Evolutionary conservation across 1,139 yeast species (phyloP).

Genomic region (Candida tetrigidarum): DNA sequence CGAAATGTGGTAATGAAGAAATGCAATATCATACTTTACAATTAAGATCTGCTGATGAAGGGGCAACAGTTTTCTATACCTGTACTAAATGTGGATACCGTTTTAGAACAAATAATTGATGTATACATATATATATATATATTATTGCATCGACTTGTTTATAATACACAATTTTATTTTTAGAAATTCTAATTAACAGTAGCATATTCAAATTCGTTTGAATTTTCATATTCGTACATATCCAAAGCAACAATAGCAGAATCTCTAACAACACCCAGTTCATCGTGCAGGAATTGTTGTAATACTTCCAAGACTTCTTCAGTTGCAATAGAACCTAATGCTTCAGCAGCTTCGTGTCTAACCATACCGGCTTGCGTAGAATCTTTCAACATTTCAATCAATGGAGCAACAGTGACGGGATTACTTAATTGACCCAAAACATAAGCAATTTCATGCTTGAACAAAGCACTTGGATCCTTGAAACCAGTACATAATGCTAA

Average conservation of each 20-base stretch:
- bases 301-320: conserved; percentile 92
- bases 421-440: conserved; percentile 97
- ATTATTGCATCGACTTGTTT: background rate
- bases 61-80: conserved; percentile 94
- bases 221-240: conserved; percentile 96
- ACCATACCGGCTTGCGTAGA: conserved; percentile 95
- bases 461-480: conserved; percentile 86
- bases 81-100: conserved; percentile 93
- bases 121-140: background rate
- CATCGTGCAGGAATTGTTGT: conserved; percentile 75
- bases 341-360: conserved; percentile 99
- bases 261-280: conserved; percentile 78
- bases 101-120: conserved; percentile 85
- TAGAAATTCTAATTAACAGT: conserved; percentile 29
- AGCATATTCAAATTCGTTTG: conserved; percentile 83
- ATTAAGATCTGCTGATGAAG: conserved; percentile 98
- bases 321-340: conserved; percentile 96
- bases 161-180: too few species aligned
- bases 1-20: conserved; percentile 96
- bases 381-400: conserved; percentile 79
- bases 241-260: conserved; percentile 96
- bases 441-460: conserved; percentile 97
- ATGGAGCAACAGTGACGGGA: conserved; percentile 89
- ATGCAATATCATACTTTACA: conserved; percentile 98
- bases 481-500: conserved; percentile 91